Percentiles rank a stretch among this genome's conserved stretches.
phyloP scores from a whole-genome alignment of 2,329 filamentous ascomycete species.

The Lachnellula occidentalis region DNA sequence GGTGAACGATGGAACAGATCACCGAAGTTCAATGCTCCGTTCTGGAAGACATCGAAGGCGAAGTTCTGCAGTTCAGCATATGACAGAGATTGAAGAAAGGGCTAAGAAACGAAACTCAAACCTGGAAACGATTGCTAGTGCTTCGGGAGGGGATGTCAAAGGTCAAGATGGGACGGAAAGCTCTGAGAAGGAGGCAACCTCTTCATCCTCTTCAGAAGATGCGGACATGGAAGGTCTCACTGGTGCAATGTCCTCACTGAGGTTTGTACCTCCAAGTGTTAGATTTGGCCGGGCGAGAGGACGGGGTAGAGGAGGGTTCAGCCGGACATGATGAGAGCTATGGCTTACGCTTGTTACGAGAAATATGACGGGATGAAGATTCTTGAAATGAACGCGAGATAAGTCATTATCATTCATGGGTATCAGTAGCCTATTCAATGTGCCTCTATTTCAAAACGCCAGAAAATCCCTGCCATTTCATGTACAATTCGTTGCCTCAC shows the following conservation, averaged over 20 bases:
- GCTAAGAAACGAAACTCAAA: conserved; percentile 17
- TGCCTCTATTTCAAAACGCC: conserved; percentile 21
- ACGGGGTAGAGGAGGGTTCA: conserved; percentile 27
- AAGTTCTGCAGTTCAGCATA: conserved; percentile 38
- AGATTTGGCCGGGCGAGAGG: conserved; percentile 48
- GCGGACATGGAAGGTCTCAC: conserved; percentile 54
- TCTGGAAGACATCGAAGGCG: conserved; percentile 46
- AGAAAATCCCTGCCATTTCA: conserved; percentile 15
- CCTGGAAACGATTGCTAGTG: conserved; percentile 4
- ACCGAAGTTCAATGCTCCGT: conserved; percentile 70
- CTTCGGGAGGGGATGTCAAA: conserved; percentile 2
- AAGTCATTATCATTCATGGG: conserved; percentile 20
- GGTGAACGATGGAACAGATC: conserved; percentile 85
- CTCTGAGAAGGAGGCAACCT: conserved; percentile 13
- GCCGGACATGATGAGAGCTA: conserved; percentile 20
- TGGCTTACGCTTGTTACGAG: conserved; percentile 2
- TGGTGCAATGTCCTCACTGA: conserved; percentile 64
- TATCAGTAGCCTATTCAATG: conserved; percentile 22
- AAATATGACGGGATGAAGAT: conserved; percentile 3
- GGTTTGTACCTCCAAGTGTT: conserved; percentile 64
- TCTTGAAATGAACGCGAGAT: neutral
- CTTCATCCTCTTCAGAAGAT: conserved; percentile 18
- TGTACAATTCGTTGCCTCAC: conserved; percentile 11
- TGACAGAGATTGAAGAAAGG: conserved; percentile 21
- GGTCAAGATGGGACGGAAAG: conserved; percentile 21